Evolutionary conservation across 257 asterid species (phyloP), one percentile per base, ranked within the genome.

Genomic region (Ocimum tenuiflorum): DNA sequence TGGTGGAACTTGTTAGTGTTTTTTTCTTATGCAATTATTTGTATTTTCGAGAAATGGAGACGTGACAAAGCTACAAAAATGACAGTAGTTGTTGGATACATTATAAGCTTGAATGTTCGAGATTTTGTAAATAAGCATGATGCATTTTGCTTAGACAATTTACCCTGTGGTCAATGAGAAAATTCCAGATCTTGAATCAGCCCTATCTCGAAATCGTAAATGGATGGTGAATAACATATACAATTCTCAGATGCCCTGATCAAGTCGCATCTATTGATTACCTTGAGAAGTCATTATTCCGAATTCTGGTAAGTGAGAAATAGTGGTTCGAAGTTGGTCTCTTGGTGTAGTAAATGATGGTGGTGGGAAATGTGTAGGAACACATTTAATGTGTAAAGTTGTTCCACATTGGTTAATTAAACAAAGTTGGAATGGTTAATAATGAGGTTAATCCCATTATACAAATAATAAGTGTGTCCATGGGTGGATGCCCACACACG

Each of bases 161-260:
- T 58, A 76, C 98, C 13, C 68, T 91, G 52, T 91, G 95, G 96
- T 89, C 98, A 20, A 91, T 91, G 98, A 88, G 85, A 92, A 91
- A 91, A 77, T 95, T 45, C 88, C 92, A 0, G 95, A 89, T 67
- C 95, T 91, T 53, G 96, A 91, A 73, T 73, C 80, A 15, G 92
- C 92, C 18, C 74, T 87, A 14, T 80, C 83, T 53, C 79, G 98
- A 52, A 91, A 91, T 60, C 91, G 86, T 35, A 77, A 96, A 33
- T 91, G 98, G 98, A 77, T 91, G 65, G 91, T 87, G 74, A 87
- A 91, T 75, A 89, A 91, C 74, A 67, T 81, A 89, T 72, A 83
- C 89, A 52, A 81, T 91, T 5, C 77, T 84, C 53, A 76, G 88
- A 65, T 87, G 85, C 71, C 95, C 96, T 2, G 56, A 80, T 65